Percentiles rank a stretch among this genome's conserved stretches.
These are phyloP conservation scores for Scheffersomyces lignicola DNA, from an alignment of 1,139 yeast genomes.

Conservation along the genomic window DNA sequence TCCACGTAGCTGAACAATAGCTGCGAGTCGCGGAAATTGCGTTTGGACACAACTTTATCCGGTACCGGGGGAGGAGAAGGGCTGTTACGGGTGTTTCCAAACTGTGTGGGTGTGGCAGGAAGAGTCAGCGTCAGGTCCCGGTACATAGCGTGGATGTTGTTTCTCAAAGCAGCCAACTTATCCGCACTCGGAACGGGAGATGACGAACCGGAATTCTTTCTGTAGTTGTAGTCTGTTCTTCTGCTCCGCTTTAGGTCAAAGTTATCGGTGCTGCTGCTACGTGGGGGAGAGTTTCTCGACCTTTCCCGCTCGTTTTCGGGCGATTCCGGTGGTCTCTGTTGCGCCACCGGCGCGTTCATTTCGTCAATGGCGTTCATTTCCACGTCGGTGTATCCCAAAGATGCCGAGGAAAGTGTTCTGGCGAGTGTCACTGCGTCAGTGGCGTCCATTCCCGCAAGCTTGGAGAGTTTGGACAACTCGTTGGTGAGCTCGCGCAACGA, in stretches of 20 bases:
- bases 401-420: slow-evolving; percentile 61
- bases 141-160: slow-evolving; percentile 17
- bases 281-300: not conserved
- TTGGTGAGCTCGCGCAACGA: slow-evolving; percentile 66
- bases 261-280: slow-evolving; percentile 17
- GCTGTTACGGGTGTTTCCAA: too few species aligned
- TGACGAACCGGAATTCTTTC: slow-evolving; percentile 25
- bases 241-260: slow-evolving; percentile 43
- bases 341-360: slow-evolving; percentile 13
- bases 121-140: too few species aligned
- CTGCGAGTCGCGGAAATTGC: slow-evolving; percentile 29
- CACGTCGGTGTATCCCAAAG: slow-evolving; percentile 56
- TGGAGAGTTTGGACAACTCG: slow-evolving; percentile 65
- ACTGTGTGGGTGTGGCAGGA: too few species aligned
- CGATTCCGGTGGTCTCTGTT: slow-evolving; percentile 9
- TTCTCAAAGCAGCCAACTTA: slow-evolving; percentile 34
- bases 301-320: slow-evolving; percentile 5
- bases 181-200: slow-evolving; percentile 27
- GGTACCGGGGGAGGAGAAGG: slow-evolving; percentile 4
- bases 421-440: slow-evolving; percentile 76
- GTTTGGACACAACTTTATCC: slow-evolving; percentile 9
- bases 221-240: slow-evolving; percentile 33
- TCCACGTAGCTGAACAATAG: slow-evolving; percentile 32
- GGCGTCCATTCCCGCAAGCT: slow-evolving; percentile 71
- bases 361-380: slow-evolving; percentile 50